Evolutionary conservation across 495 filamentous ascomycete genomes (phyloP).

Genomic region (Lepraria neglecta): DNA sequence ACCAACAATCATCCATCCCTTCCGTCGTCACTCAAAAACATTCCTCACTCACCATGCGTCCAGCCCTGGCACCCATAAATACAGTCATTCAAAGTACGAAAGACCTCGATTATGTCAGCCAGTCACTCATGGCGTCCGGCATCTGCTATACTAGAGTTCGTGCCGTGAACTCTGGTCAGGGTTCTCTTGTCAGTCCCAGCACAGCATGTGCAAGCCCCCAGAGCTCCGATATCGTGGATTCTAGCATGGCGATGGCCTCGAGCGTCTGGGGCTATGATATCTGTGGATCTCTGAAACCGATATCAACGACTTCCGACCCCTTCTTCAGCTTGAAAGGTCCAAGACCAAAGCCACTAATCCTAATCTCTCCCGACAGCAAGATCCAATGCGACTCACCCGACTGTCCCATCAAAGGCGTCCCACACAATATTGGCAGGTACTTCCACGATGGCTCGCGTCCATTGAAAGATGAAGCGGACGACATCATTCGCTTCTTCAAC

Average conservation of each 20-base stretch:
- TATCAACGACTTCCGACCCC: too few species aligned
- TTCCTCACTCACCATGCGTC: background rate
- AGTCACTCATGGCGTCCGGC: background rate
- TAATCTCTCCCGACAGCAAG: too few species aligned
- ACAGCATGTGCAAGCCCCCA: background rate
- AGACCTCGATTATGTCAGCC: background rate
- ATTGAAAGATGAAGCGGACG: background rate
- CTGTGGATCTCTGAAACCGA: background rate
- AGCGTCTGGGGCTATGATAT: background rate
- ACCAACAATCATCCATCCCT: background rate
- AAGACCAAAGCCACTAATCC: too few species aligned
- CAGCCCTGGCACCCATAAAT: background rate
- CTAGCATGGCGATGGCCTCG: background rate
- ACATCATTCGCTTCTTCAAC: background rate
- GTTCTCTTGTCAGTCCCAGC: background rate
- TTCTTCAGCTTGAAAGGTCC: too few species aligned
- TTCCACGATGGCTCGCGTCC: too few species aligned
- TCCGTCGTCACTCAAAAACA: too few species aligned
- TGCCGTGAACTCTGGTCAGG: background rate
- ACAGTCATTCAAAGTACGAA: background rate
- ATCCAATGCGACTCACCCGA: too few species aligned
- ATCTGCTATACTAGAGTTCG: background rate
- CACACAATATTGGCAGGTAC: background rate
- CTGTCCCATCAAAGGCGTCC: background rate
- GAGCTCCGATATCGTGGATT: background rate